Evolutionary conservation across 768 basidiomycete genomes (phyloP).

Genomic region (Kwoniella botswanensis): DNA sequence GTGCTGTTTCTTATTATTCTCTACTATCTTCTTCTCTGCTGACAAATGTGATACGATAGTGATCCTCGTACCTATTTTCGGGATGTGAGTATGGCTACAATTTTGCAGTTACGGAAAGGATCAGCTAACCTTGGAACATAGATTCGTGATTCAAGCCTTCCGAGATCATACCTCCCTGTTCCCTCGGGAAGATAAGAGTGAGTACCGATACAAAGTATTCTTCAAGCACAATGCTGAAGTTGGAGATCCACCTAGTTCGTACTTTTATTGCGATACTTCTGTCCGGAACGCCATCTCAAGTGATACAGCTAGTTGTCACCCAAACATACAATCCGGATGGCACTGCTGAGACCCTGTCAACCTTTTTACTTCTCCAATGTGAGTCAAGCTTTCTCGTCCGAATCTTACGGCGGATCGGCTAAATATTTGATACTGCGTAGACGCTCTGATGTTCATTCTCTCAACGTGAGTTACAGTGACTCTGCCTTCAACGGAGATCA

Average conservation of each 20-base stretch:
- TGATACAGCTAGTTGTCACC: slow-evolving; percentile 62
- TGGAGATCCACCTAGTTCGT: slow-evolving; percentile 49
- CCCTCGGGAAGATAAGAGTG: slow-evolving; percentile 57
- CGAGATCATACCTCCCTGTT: slow-evolving; percentile 56
- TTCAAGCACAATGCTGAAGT: background rate
- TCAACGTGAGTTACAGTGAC: slow-evolving; percentile 59
- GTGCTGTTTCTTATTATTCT: slow-evolving; percentile 3
- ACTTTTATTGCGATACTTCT: slow-evolving; percentile 63
- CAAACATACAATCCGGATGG: slow-evolving; percentile 63
- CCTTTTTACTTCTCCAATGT: slow-evolving; percentile 63
- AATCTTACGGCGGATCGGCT: background rate
- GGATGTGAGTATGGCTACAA: slow-evolving; percentile 38
- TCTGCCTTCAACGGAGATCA: background rate
- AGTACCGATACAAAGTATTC: slow-evolving; percentile 17
- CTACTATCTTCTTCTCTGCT: background rate
- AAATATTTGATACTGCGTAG: slow-evolving; percentile 40
- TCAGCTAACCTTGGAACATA: background rate
- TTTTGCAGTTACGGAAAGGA: no score
- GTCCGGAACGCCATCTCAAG: slow-evolving; percentile 62
- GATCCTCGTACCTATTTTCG: slow-evolving; percentile 61
- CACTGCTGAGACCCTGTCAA: slow-evolving; percentile 61
- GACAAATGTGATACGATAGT: slow-evolving; percentile 29
- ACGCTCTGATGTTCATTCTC: slow-evolving; percentile 62
- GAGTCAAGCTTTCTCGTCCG: slow-evolving; percentile 22
- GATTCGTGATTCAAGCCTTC: slow-evolving; percentile 53